Evolutionary conservation across 208 protist genomes (phyloP), one percentile per base, ranked within the genome.

Genomic region (Lotmaria passim): DNA sequence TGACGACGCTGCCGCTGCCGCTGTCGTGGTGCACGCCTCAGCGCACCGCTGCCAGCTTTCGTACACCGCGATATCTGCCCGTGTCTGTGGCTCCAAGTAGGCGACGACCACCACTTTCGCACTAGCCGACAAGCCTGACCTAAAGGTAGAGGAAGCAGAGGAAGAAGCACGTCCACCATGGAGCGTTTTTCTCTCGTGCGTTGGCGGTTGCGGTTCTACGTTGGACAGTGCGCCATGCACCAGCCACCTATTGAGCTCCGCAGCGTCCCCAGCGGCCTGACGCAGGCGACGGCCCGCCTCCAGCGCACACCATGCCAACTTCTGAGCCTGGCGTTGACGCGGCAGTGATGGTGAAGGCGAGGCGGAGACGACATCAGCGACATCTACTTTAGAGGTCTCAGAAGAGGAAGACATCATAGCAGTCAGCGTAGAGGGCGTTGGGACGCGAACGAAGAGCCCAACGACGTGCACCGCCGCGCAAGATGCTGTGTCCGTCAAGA

Each of bases 41-140:
- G 69, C 78, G 57, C 81, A 80, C 57, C 47, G 66, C 68, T 75
- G 79, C 72, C 66, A 93, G 50, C 68, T 64, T 46, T 67, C 66
- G 26, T 69, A 77, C n/a, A 86, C 65, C 7, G 58, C 33, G 14
- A 86, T 31, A 53, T 86, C 81, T 50, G 69, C 65, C 3, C 68
- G 46, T 14, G 72, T 55, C n/a, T 68, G 57, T 19, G 81, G 81
- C 1, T 34, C 68, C 39, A 86, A 59, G 14, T 68, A 62, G 26
- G 81, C 81, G 8, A 74, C 71, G 0, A 79, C 53, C 14, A 77
- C 58, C n/a, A 86, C 69, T 7, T 24, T 36, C 23, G 31, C 46
- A 0, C n/a, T 7, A 2, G 44, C 58, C 50, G 58, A 52, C 31
- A 3, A 7, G 17, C 6, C 30, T 41, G 55, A 17, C 23, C 6